Evolutionary conservation across 768 basidiomycete genomes (phyloP), one percentile per base, ranked within the genome.

Genomic region (Lanmaoa rubissima): DNA sequence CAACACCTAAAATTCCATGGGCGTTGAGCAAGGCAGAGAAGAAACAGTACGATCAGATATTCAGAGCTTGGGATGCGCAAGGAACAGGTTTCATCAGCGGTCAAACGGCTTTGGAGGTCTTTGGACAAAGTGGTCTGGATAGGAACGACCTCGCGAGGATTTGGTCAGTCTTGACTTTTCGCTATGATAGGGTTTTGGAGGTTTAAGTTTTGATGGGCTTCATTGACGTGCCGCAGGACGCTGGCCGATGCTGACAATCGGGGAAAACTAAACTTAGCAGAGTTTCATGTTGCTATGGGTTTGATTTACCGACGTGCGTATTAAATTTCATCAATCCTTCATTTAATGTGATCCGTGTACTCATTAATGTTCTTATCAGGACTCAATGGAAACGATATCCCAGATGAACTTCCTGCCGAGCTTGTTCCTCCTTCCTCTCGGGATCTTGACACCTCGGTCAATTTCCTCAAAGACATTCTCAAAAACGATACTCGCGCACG

Each of bases 261-360:
- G 24, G 97, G 97, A 24, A 97, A 94, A 72, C 83, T 98, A 47
- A 98, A 97, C 63, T 77, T 96, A 28, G 89, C 92, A 14, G 97
- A 98, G 70, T 99, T 99, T 70, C 94, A 98, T 69, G 91, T 98
- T 56, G 97, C 97, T 0, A 99, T 99, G 96, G 94, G 92, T 51
- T 78, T 98, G 53, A 98, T 99, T 66, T 98, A 94, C 74, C 87
- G 97, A 68, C 82, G 96, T 98, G 75, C 64, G 91, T 83, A 59
- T 48, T 45, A 2, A 21, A 28, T 50, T 28, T 54, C 21, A 54
- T 52, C 17, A 51, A 35, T 46, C 45, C 32, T 41, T 35, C 19
- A 24, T 48, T n/a, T 24, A 5, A 39, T 12, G 7, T 10, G 44
- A 55, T 14, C 4, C 16, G 13, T 9, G 7, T 47, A 21, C 41